These are phyloP conservation scores for Exobasidium cylindrosporum DNA, from an alignment of 1,284 basidiomycete species.

Conservation along the genomic window DNA sequence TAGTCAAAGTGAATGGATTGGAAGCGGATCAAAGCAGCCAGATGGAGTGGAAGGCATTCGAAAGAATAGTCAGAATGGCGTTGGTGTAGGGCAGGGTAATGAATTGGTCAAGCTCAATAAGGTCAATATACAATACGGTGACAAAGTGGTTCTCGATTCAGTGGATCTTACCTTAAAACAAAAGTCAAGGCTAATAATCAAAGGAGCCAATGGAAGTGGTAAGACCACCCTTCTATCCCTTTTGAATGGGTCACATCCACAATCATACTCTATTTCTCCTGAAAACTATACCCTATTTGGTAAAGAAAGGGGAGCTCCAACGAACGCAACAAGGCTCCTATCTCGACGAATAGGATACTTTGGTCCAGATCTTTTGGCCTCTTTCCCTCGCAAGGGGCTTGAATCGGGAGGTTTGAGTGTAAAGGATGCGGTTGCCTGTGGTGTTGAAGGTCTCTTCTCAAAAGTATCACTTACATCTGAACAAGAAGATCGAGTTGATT, in stretches of 20 bases:
- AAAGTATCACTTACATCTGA: conserved; percentile 1
- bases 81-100: conserved; percentile 20
- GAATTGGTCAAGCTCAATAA: conserved; percentile 64
- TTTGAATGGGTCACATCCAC: conserved; percentile 89
- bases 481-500: background rate
- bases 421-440: conserved; percentile 40
- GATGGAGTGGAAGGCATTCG: conserved; percentile 12
- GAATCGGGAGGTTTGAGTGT: conserved; percentile 41
- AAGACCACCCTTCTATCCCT: conserved; percentile 93
- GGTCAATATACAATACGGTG: conserved; percentile 71
- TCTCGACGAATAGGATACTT: conserved; percentile 64
- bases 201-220: conserved; percentile 65
- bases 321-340: conserved; percentile 40
- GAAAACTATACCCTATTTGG: conserved; percentile 35
- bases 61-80: background rate
- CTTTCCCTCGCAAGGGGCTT: conserved; percentile 66
- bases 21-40: conserved; percentile 21
- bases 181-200: conserved; percentile 28
- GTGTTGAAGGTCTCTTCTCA: conserved; percentile 46
- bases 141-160: conserved; percentile 61
- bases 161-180: conserved; percentile 34
- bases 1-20: background rate
- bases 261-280: conserved; percentile 68
- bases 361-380: conserved; percentile 83
- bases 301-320: conserved; percentile 33